Evolutionary conservation across 192 early-diverging fungal species (phyloP), one percentile per base, ranked within the genome.

Genomic region (Kickxella alabastrina): DNA sequence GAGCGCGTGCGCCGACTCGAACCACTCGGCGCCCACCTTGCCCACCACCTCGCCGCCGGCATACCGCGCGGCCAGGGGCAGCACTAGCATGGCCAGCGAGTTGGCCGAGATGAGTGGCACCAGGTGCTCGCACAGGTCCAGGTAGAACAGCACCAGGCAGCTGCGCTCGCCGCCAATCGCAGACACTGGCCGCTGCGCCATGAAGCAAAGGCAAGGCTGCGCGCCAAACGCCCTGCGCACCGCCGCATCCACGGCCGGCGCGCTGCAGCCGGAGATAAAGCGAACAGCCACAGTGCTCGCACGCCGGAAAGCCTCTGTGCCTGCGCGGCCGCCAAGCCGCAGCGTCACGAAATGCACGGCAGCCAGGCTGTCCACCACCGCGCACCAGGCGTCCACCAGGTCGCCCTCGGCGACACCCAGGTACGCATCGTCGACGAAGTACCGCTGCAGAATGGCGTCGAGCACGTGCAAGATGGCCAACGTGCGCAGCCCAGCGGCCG

Each of bases 61-160:
- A 9, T 62, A 73, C 13, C 54, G 49, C 17, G 54, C 25, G 0
- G 62, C 69, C 38, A 73, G 19, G 0, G 69, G 58, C 49, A 62
- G 15, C 4, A 65, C 58, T 36, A 61, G 19, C 2, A 23, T 25
- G 1, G 3, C 8, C 14, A 65, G 43, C 23, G 50, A 26, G 9
- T 57, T 28, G 0, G 47, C 4, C 3, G 3, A 1, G 13, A 65
- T 37, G 12, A 22, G 18, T 0, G 14, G 25, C 0, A 24, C 57
- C 47, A 72, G 13, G n/a, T 73, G 69, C 35, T 73, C 69, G 10
- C 57, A 14, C 24, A 73, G n/a, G 14, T 73, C 69, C 32, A 73
- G 14, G 35, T 65, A 61, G 22, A 73, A 73, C 43, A 73, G 50
- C 25, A 72, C 57, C 0, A 48, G 14, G 17, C 41, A 51, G 10